Evolutionary conservation across 495 filamentous ascomycete genomes (phyloP), one percentile per base, ranked within the genome.

Genomic region (Niebla homalea): DNA sequence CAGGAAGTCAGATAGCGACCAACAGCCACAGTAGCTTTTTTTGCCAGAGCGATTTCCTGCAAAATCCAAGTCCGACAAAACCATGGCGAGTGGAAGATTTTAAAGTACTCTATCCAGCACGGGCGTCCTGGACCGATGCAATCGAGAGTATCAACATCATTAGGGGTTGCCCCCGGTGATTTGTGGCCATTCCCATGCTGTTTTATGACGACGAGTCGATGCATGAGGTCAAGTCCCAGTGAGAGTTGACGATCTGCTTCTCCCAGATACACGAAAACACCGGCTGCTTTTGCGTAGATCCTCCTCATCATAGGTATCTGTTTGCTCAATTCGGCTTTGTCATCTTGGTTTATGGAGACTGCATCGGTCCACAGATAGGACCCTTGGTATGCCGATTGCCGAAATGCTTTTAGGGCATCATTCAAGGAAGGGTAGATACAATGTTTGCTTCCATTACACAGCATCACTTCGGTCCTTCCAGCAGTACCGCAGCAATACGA

Each of bases 241-340:
- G 43, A 46, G 15, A 6, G 11, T 22, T 18, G 19, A 29, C 23
- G 3, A 21, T 46, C 23, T 7, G 43, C 23, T 10, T 18, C 19
- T 18, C 43, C 19, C n/a, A 46, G 25, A 46, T 46, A 29, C 16
- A 46, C 43, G 26, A 46, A 46, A 46, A 29, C 23, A 46, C 43
- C 14, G 26, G 43, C 25, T 18, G 43, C 43, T 46, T 46, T 19
- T 5, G 43, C 26, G 25, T 46, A 46, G 18, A 46, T 46, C 23
- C 25, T 46, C 26, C 43, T 46, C 43, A 46, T 46, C 25, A 46
- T 12, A 46, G 26, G 43, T 29, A 46, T 29, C 26, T 46, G 43
- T 46, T 46, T 19, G 25, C 23, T 29, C 19, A 46, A 21, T 20
- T 46, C 43, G 2, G 23, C 19, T 25, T 46, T 46, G 43, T 46